phyloP scores from a whole-genome alignment of 306 rosid genomes.

The Castanea mollissima region DNA sequence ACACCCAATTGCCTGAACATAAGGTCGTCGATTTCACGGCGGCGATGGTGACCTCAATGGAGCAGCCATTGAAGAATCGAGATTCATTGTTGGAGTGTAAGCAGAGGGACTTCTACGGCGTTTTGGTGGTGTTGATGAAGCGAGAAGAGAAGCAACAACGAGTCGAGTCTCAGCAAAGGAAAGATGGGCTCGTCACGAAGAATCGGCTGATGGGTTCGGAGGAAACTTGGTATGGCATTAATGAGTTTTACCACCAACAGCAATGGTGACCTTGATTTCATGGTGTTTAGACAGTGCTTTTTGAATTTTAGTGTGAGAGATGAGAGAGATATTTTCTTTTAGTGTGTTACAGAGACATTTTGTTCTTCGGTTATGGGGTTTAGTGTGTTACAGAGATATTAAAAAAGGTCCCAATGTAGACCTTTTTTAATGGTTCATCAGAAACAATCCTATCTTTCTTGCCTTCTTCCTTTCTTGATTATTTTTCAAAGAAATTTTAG shows the following conservation, averaged over 20 bases:
- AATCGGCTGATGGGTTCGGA: slow-evolving; percentile 72
- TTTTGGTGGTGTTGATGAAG: slow-evolving; percentile 66
- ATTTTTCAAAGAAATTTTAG: no score
- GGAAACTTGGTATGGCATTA: slow-evolving; percentile 62
- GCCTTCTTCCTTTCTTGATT: no score
- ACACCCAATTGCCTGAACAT: background rate
- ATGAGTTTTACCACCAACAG: slow-evolving; percentile 20
- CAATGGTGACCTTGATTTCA: no score
- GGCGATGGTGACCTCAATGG: slow-evolving; percentile 43
- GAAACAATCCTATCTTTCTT: no score
- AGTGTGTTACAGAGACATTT: no score
- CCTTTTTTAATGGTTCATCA: no score
- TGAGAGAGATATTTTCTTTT: no score
- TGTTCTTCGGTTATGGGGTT: no score
- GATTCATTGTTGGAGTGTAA: slow-evolving; percentile 77
- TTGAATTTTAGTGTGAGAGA: no score
- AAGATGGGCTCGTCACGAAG: slow-evolving; percentile 91
- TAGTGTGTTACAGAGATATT: no score
- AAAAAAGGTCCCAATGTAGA: no score
- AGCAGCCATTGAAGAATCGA: slow-evolving; percentile 79
- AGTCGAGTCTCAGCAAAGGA: slow-evolving; percentile 84
- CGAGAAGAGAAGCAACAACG: slow-evolving; percentile 91
- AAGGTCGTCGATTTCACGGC: slow-evolving; percentile 42
- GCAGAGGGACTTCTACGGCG: slow-evolving; percentile 68
- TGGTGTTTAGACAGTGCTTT: no score